Conservation (phyloP, 139 green algal species). For the Ettlia oleoabundans region DNA sequence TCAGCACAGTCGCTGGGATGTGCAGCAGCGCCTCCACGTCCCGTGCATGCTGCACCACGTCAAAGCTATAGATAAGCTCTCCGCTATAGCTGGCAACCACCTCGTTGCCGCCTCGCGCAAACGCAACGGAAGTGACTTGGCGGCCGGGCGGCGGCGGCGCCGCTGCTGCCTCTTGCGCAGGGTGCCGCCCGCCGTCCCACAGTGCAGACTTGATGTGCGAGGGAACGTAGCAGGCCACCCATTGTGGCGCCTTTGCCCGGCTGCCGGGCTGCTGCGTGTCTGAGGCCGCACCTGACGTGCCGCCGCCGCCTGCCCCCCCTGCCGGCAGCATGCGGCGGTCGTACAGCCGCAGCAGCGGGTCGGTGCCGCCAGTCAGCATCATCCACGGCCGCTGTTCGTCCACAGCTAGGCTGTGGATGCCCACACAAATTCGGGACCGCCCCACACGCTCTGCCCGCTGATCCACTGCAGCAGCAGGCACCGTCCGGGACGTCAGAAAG, state of each 20-base stretch:
- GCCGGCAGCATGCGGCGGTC: conserved; percentile 46
- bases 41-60: neutral
- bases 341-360: conserved; percentile 43
- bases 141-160: neutral
- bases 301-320: neutral
- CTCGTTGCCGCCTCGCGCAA: conserved; percentile 25
- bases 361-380: conserved; percentile 47
- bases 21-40: conserved; percentile 30
- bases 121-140: conserved; percentile 22
- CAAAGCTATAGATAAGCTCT: conserved; percentile 30
- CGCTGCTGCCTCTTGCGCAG: neutral
- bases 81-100: conserved; percentile 34
- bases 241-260: conserved; percentile 9
- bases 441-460: conserved; percentile 39
- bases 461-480: conserved; percentile 36
- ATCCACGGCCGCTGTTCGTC: conserved; percentile 50
- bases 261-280: no score
- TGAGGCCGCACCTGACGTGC: no score
- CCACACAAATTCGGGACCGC: conserved; percentile 1
- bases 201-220: conserved; percentile 26
- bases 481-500: no score
- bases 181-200: conserved; percentile 1
- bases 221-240: conserved; percentile 40
- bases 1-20: conserved; percentile 28
- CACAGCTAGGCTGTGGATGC: conserved; percentile 45